phyloP scores from a whole-genome alignment of 805 yeast genomes.

The Barnettozyma populi region DNA sequence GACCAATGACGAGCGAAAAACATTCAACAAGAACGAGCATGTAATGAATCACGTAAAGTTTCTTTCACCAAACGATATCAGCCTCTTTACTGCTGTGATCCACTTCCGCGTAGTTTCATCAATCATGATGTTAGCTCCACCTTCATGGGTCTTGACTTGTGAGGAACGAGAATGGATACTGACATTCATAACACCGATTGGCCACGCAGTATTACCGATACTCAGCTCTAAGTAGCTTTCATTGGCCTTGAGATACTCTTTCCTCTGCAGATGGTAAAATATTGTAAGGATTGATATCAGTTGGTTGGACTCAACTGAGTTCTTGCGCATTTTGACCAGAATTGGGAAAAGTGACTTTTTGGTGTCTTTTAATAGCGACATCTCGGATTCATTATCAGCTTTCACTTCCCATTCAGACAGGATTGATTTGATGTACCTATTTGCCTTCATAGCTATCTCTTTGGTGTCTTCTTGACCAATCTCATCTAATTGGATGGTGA shows the following conservation, averaged over 20 bases:
- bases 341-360: slow-evolving; percentile 45
- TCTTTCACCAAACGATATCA: slow-evolving; percentile 46
- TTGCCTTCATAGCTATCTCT: slow-evolving; percentile 18
- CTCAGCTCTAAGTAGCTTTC: slow-evolving; percentile 70
- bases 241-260: slow-evolving; percentile 46
- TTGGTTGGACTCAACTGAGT: slow-evolving; percentile 33
- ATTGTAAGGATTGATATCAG: slow-evolving; percentile 55
- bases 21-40: neutral
- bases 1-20: too few species aligned
- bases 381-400: slow-evolving; percentile 6
- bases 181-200: slow-evolving; percentile 75
- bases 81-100: slow-evolving; percentile 69
- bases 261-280: slow-evolving; percentile 51
- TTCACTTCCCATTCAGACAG: slow-evolving; percentile 34
- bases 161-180: slow-evolving; percentile 77
- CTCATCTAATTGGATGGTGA: slow-evolving; percentile 16
- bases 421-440: slow-evolving; percentile 26
- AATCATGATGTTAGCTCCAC: slow-evolving; percentile 68
- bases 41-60: neutral
- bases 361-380: slow-evolving; percentile 36
- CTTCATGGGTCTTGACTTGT: slow-evolving; percentile 50
- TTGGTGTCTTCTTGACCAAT: slow-evolving; percentile 5
- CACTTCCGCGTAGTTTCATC: slow-evolving; percentile 71
- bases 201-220: slow-evolving; percentile 90
- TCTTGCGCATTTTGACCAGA: slow-evolving; percentile 47